Evolutionary conservation across 2,329 filamentous ascomycete genomes (phyloP), one percentile per base, ranked within the genome.

Genomic region (Colletotrichum limetticola): DNA sequence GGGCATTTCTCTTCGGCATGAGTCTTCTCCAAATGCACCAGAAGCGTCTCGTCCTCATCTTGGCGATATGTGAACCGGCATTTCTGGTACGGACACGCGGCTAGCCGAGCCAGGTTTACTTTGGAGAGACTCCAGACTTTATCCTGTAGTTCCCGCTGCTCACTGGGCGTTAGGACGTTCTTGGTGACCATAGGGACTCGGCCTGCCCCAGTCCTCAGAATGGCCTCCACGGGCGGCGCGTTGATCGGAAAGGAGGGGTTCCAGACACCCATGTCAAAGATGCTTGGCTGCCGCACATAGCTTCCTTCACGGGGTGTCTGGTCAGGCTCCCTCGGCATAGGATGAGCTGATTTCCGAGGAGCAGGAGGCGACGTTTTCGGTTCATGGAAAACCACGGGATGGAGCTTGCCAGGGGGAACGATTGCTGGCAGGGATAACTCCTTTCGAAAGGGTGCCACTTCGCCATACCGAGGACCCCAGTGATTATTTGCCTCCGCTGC

Each of bases 91-190:
- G 83, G 83, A 56, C 85, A 88, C n/a, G 76, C 77, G 26, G 77
- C 73, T 1, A 75, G 77, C 11, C 85, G 81, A 61, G 79, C 78
- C 2, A 86, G 76, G 1, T 81, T 74, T 49, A 83, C 75, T 52
- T 76, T 78, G 30, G 83, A 82, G 59, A 83, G 76, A 52, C 76
- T 74, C 59, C 81, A 80, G 16, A 83, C 77, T 63, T 82, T 77
- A 0, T 76, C 76, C 62, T 86, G 82, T 1, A 86, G 77, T 5
- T 78, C 75, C 2, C 77, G 79, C 62, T 83, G 79, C 73, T 87
- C 85, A 0, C 80, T 83, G 0, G 82, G 80, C 0, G 85, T 87
- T 66, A 86, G 76, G 19, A 86, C 77, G 1, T 78, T 81, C 28
- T 81, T 79, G 19, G 80, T 81, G 19, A 84, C 76, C 58, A 81